Evolutionary conservation across 225 moss, liverwort and hornwort species (phyloP).

Genomic region (Pseudoscleropodium purum): DNA sequence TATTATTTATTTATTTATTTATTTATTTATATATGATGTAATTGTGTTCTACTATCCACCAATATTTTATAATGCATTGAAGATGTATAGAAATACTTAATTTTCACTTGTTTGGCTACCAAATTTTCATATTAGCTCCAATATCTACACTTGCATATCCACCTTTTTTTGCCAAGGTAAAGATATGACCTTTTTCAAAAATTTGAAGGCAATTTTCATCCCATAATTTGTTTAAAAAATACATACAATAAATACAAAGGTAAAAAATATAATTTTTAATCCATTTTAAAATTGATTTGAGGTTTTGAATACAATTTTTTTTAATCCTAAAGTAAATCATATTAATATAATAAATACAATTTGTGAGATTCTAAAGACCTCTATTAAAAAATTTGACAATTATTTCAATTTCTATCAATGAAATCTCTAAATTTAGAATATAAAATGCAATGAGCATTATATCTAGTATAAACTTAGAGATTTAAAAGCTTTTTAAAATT

Average conservation of each 20-base stretch:
- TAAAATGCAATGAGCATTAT: background rate
- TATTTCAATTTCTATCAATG: background rate
- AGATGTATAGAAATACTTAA: too few species aligned
- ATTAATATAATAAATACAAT: background rate
- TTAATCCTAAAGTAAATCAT: background rate
- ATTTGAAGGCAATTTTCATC: too few species aligned
- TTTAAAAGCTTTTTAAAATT: too few species aligned
- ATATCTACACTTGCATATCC: too few species aligned
- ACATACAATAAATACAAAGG: background rate
- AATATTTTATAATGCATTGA: background rate
- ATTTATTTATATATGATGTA: background rate
- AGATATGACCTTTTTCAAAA: too few species aligned
- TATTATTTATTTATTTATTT: too few species aligned
- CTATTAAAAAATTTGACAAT: accelerated
- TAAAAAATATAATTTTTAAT: background rate
- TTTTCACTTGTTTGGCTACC: too few species aligned
- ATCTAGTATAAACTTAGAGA: background rate
- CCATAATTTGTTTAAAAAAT: too few species aligned
- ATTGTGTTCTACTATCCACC: background rate
- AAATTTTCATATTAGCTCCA: too few species aligned
- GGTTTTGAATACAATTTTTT: background rate
- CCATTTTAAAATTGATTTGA: background rate
- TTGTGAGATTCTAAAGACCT: accelerated
- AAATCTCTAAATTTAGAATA: background rate
- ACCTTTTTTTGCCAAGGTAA: too few species aligned